Evolutionary conservation across 2,329 filamentous ascomycete species (phyloP), one percentile per base, ranked within the genome.

Genomic region (Basipetospora chlamydospora): DNA sequence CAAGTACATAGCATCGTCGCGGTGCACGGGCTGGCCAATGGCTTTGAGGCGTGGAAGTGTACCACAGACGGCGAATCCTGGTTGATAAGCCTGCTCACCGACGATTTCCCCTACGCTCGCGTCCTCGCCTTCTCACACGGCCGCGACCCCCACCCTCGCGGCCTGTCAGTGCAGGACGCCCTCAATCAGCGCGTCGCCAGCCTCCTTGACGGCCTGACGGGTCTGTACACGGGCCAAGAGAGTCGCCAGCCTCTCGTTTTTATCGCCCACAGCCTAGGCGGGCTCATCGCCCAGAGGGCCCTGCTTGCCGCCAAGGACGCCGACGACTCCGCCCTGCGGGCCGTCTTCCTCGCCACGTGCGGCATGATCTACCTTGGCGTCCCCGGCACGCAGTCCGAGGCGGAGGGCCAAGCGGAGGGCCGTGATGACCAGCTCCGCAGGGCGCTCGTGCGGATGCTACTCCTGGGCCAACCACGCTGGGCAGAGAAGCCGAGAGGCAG

Each of bases 201-300:
- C 13, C 23, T 38, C 11, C 22, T 38, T 16, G 28, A 15, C 12
- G 29, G 20, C 8, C 29, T 38, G 5, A 34, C n/a, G 22, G 13
- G 17, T 11, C 6, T 34, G 21, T 26, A 26, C 13, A 18, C 10
- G 10, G 13, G 11, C 16, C 12, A 15, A 3, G 18, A 21, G 17
- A 7, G 17, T 6, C 28, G 28, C 12, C 35, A 17, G 8, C 35
- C 26, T 6, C 11, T 36, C 34, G 20, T 38, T 28, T 38, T 38
- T 28, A 26, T 38, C 26, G 21, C 35, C 13, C 35, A 38, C 35
- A 38, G 35, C 29, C 35, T 43, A 15, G 35, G 28, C 28, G 35
- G 35, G n/a, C 29, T 38, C 16, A 21, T 38, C 25, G 35, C 25
- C 7, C 35, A 38, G 29, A 28, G 29, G 15, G 22, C 35, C 13